Conservation (phyloP, 108 stramenopile species). For the Parietichytrium sp. region DNA sequence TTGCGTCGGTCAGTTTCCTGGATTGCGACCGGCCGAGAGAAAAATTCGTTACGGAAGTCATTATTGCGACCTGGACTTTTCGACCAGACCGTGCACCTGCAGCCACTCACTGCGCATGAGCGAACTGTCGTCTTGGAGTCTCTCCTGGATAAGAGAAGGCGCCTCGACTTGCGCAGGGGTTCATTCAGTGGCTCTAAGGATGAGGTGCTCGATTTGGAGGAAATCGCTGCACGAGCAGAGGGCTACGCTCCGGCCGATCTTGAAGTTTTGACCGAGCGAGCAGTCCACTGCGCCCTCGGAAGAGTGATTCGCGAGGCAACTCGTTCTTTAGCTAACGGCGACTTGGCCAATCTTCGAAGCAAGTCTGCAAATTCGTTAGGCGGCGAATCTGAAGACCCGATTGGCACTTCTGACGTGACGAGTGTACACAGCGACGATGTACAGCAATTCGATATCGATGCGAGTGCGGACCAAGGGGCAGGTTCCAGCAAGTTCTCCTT, state of each 20-base stretch:
- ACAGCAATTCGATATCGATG: too few species aligned
- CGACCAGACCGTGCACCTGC: background rate
- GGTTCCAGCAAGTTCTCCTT: background rate
- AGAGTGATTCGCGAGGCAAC: background rate
- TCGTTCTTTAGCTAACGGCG: background rate
- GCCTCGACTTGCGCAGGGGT: too few species aligned
- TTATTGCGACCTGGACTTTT: slow-evolving; percentile 20
- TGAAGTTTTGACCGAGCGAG: background rate
- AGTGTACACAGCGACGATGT: too few species aligned
- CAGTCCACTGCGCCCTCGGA: background rate
- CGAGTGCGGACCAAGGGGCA: background rate
- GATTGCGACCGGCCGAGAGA: slow-evolving; percentile 37
- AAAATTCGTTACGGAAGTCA: slow-evolving; percentile 19
- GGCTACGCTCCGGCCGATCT: slow-evolving; percentile 40
- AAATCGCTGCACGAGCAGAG: slow-evolving; percentile 32
- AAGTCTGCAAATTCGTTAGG: too few species aligned
- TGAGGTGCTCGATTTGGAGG: background rate
- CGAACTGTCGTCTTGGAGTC: slow-evolving; percentile 24
- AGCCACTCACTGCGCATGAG: slow-evolving; percentile 21
- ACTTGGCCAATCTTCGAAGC: too few species aligned
- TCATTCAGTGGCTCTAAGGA: background rate
- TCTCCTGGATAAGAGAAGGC: background rate
- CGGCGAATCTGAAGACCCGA: too few species aligned
- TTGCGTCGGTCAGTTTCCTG: slow-evolving; percentile 25
- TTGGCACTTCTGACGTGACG: too few species aligned